phyloP scores from a whole-genome alignment of 2,329 filamentous ascomycete species.

The Sphaerulina populicola region DNA sequence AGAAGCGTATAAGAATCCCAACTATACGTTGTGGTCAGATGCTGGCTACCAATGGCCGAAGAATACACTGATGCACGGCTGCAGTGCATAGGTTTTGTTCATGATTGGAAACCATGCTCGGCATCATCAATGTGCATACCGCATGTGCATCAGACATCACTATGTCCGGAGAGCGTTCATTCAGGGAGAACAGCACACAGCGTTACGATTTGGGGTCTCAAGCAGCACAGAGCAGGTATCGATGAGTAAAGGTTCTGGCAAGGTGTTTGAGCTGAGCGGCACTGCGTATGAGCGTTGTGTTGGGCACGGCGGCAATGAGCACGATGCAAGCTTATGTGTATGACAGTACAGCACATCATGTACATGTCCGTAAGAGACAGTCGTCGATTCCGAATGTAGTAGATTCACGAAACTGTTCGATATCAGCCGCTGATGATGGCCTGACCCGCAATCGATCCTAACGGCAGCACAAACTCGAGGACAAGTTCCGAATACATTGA shows the following conservation, averaged over 20 bases:
- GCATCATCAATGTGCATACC: slow-evolving; percentile 4
- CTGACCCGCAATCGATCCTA: too few relatives aligned
- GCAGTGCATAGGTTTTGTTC: slow-evolving; percentile 18
- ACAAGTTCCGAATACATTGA: too few relatives aligned
- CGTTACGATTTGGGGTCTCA: neutral
- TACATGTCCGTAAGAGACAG: neutral
- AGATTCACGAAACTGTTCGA: too few relatives aligned
- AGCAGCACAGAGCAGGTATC: neutral
- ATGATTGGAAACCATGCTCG: slow-evolving; percentile 11
- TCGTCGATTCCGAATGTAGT: neutral
- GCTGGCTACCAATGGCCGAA: slow-evolving; percentile 37
- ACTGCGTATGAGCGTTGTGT: neutral
- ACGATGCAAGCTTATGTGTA: neutral
- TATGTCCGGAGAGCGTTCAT: slow-evolving; percentile 1
- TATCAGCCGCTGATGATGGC: too few relatives aligned
- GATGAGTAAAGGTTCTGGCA: neutral
- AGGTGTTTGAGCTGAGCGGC: slow-evolving; percentile 1
- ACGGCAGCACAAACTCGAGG: too few relatives aligned
- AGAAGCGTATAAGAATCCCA: slow-evolving; percentile 44
- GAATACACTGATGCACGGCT: slow-evolving; percentile 39
- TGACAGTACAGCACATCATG: neutral
- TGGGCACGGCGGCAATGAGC: neutral
- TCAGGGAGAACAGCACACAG: slow-evolving; percentile 1
- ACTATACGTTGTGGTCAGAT: slow-evolving; percentile 42
- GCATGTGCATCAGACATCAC: slow-evolving; percentile 1